Conservation (phyloP, 2,329 filamentous ascomycete species). For the Ophiostoma populinum region DNA sequence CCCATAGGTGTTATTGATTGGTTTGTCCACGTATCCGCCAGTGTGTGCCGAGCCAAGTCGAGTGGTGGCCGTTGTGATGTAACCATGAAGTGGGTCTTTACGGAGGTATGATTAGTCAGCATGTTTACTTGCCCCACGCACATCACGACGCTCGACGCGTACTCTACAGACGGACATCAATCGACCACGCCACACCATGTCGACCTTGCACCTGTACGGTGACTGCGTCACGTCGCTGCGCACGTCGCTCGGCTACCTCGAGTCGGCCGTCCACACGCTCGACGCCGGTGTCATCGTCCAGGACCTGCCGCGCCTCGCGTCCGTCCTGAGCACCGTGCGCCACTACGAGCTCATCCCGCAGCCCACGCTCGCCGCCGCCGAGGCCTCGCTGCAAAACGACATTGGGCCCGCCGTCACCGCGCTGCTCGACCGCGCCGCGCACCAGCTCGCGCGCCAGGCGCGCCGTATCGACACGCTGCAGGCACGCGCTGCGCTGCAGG, state of each 20-base stretch:
- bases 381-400: constrained; percentile 70
- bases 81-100: no score
- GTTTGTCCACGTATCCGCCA: neutral
- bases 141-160: neutral
- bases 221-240: constrained; percentile 44
- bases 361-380: constrained; percentile 62
- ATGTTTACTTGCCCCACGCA: neutral
- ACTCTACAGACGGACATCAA: neutral
- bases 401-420: constrained; percentile 73
- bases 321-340: constrained; percentile 42
- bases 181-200: neutral
- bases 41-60: no score
- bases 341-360: constrained; percentile 90
- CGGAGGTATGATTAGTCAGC: no score
- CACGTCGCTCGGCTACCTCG: constrained; percentile 41
- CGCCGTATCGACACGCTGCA: constrained; percentile 71
- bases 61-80: no score
- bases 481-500: constrained; percentile 67
- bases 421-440: constrained; percentile 65
- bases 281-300: constrained; percentile 26
- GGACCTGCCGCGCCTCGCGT: constrained; percentile 38
- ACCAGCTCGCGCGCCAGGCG: constrained; percentile 66
- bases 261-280: constrained; percentile 41
- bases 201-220: constrained; percentile 21
- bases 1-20: neutral